Conservation (phyloP, 2,329 filamentous ascomycete species). For the Shiraia sp. region DNA sequence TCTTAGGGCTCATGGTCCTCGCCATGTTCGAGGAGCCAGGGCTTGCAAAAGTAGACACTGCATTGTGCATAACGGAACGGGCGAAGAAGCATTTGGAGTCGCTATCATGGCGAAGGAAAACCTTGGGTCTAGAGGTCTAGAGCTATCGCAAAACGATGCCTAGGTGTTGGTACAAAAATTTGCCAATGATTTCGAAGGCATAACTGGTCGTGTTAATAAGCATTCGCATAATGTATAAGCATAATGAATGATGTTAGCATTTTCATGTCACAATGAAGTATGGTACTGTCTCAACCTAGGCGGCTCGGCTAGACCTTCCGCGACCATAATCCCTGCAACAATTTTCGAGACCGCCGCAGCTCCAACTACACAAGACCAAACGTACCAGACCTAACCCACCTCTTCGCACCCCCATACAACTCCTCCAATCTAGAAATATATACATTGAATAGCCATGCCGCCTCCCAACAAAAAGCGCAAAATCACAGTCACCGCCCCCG, state of each 20-base stretch:
- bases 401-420: not conserved
- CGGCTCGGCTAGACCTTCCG: constrained; percentile 14
- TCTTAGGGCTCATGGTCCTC: constrained; percentile 81
- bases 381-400: constrained; percentile 2
- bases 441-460: constrained; percentile 7
- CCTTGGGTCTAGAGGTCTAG: constrained; percentile 15
- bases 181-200: not conserved
- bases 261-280: no score
- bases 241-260: no score
- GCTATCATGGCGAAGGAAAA: constrained; percentile 41
- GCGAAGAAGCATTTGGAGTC: constrained; percentile 45
- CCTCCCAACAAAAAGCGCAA: constrained; percentile 41
- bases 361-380: constrained; percentile 11
- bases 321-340: constrained; percentile 24
- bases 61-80: constrained; percentile 72
- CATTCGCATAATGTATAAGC: no score
- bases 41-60: constrained; percentile 72
- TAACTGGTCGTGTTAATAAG: no score
- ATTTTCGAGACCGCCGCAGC: no score
- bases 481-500: constrained; percentile 55
- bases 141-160: not conserved
- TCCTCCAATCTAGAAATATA: not conserved
- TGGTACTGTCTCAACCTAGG: no score
- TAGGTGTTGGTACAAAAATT: no score
- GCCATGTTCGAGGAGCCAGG: constrained; percentile 71